phyloP scores from a whole-genome alignment of 73 alveolate genomes.

The Urostyla sp. region DNA sequence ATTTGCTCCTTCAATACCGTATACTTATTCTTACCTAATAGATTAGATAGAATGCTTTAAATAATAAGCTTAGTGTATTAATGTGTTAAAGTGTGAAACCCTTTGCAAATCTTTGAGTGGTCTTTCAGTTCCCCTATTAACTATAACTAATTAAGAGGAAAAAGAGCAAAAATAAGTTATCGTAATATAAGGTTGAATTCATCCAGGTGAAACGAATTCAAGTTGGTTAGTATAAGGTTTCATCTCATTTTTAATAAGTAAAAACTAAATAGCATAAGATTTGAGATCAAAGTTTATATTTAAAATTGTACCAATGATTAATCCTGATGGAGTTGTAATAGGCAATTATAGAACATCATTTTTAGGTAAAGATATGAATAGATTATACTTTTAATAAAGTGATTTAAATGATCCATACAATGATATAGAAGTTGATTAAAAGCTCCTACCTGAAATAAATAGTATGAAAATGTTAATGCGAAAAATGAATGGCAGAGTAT shows the following conservation, averaged over 20 bases:
- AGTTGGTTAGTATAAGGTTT: conserved; percentile 76
- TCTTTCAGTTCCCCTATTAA: conserved; percentile 28
- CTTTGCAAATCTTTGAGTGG: conserved; percentile 54
- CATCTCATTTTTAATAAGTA: conserved; percentile 62
- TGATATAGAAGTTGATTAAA: conserved; percentile 20
- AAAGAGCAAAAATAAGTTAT: conserved; percentile 61
- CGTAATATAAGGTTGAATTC: conserved; percentile 71
- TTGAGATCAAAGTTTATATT: conserved; percentile 72
- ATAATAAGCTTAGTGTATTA: background rate
- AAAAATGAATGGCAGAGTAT: conserved; percentile 10
- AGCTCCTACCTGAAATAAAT: conserved; percentile 41
- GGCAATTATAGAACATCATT: conserved; percentile 82
- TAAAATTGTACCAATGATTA: conserved; percentile 81
- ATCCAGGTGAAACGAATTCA: conserved; percentile 82
- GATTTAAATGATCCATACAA: conserved; percentile 4
- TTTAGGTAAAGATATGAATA: conserved; percentile 82
- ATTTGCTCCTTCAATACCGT: conserved; percentile 92
- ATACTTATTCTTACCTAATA: conserved; percentile 68
- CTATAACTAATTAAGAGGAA: conserved; percentile 53
- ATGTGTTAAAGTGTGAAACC: conserved; percentile 7
- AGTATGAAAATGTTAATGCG: conserved; percentile 15
- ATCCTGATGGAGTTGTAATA: conserved; percentile 83
- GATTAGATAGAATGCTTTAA: conserved; percentile 13
- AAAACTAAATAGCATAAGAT: conserved; percentile 68
- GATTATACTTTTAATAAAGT: conserved; percentile 75